Conservation (phyloP, 257 asterid genomes). For the Capsicum pubescens region DNA sequence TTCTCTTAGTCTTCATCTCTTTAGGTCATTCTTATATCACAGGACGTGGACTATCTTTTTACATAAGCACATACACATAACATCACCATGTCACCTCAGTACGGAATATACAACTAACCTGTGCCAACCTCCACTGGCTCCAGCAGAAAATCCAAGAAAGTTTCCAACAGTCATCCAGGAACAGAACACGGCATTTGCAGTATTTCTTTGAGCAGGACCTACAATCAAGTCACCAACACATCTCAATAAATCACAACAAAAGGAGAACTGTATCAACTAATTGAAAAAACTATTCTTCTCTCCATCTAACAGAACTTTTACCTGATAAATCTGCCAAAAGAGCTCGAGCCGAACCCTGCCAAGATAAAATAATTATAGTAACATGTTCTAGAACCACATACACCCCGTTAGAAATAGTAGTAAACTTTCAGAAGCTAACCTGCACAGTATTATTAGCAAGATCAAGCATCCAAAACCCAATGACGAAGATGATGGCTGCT, state of each 20-base stretch:
- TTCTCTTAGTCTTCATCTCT: no score
- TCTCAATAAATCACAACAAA: slow-evolving; percentile 18
- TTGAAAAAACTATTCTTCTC: background rate
- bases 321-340: slow-evolving; percentile 99
- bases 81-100: slow-evolving; percentile 28
- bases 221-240: slow-evolving; percentile 33
- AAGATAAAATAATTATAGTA: slow-evolving; percentile 28
- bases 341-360: slow-evolving; percentile 99
- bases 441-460: slow-evolving; percentile 99
- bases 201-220: slow-evolving; percentile 98
- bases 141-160: slow-evolving; percentile 96
- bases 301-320: slow-evolving; percentile 31
- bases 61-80: slow-evolving; percentile 6
- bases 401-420: background rate
- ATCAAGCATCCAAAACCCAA: slow-evolving; percentile 99
- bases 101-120: slow-evolving; percentile 53
- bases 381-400: slow-evolving; percentile 7
- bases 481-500: slow-evolving; percentile 85
- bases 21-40: no score
- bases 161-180: slow-evolving; percentile 99
- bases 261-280: slow-evolving; percentile 18
- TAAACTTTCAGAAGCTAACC: slow-evolving; percentile 54
- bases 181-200: slow-evolving; percentile 96
- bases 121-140: slow-evolving; percentile 98
- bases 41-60: background rate